Conservation (phyloP, 306 rosid genomes). For the Macrotyloma uniflorum region DNA sequence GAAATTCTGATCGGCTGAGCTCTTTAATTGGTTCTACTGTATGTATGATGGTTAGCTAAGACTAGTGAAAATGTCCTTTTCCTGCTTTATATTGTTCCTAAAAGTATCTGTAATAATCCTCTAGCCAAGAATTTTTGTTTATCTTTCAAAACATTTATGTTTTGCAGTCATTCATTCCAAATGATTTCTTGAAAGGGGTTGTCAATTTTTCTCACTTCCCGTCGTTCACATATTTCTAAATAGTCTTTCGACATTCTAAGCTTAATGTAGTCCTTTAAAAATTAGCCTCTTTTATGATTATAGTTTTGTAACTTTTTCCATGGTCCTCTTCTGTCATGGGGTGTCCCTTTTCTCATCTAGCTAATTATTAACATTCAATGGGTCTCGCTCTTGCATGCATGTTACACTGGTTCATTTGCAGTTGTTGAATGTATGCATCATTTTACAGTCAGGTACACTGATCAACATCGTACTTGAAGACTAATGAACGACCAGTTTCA, state of each 20-base stretch:
- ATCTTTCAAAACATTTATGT: neutral
- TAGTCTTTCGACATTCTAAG: neutral
- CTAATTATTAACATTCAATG: neutral
- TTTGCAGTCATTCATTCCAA: neutral
- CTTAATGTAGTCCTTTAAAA: neutral
- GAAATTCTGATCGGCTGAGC: neutral
- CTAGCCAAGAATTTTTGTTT: neutral
- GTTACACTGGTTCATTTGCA: slow-evolving; percentile 31
- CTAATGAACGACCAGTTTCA: slow-evolving; percentile 48
- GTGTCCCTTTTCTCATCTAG: neutral
- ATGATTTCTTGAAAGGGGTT: neutral
- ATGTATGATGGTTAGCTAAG: neutral
- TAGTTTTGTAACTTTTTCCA: neutral
- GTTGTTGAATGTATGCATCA: slow-evolving; percentile 31
- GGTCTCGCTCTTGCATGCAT: neutral
- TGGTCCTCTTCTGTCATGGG: neutral
- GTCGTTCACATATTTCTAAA: neutral
- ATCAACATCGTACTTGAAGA: slow-evolving; percentile 45
- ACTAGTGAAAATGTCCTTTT: neutral
- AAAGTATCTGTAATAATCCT: neutral
- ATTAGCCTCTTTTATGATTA: neutral
- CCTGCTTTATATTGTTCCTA: neutral
- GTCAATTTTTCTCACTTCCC: neutral
- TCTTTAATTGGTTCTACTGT: neutral
- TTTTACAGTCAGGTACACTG: slow-evolving; percentile 54